phyloP scores from a whole-genome alignment of 2,329 filamentous ascomycete genomes.

The Aspergillus novoparasiticus region DNA sequence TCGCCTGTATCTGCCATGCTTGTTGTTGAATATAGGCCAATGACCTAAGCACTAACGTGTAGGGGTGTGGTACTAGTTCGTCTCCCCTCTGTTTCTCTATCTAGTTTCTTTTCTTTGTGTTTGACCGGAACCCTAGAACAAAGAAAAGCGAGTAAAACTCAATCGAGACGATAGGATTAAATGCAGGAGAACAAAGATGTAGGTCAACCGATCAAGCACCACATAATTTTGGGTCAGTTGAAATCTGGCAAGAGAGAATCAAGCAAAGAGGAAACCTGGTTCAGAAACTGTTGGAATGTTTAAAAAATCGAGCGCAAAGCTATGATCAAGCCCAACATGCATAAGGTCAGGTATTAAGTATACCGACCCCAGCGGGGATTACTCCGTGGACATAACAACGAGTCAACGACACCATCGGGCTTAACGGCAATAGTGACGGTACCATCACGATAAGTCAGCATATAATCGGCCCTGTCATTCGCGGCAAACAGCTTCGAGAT shows the following conservation, averaged over 20 bases:
- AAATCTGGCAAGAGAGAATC: not conserved
- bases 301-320: not conserved
- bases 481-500: not conserved
- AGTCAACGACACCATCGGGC: not conserved
- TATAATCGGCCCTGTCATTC: not conserved
- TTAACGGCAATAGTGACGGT: not conserved
- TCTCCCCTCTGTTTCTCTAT: not conserved
- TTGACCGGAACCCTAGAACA: not conserved
- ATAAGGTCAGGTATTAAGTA: not conserved
- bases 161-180: not conserved
- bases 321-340: not conserved
- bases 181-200: not conserved
- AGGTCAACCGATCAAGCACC: not conserved
- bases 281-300: not conserved
- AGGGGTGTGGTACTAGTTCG: not conserved
- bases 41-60: not conserved
- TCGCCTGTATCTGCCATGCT: conserved; percentile 7
- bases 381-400: too few species aligned
- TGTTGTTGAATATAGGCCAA: not conserved
- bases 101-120: not conserved
- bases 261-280: not conserved
- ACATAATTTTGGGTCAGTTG: not conserved
- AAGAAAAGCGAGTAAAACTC: not conserved
- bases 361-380: not conserved
- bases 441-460: not conserved